These are phyloP conservation scores for Scorias spongiosa DNA, from an alignment of 2,329 filamentous ascomycete genomes.

Conservation along the genomic window DNA sequence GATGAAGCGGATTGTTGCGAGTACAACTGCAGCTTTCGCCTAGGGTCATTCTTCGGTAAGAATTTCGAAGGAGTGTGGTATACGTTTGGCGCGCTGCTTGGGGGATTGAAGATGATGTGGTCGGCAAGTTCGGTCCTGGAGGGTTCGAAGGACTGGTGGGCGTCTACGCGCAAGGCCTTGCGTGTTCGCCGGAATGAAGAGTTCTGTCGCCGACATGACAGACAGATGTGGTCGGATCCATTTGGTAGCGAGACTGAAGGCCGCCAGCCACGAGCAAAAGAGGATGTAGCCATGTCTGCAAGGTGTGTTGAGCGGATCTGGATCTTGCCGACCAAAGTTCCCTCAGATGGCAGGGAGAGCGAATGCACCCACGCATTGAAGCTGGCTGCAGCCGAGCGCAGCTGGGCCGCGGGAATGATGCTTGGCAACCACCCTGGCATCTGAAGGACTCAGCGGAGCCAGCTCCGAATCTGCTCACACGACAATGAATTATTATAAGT, in stretches of 20 bases:
- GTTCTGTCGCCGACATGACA: slow-evolving; percentile 24
- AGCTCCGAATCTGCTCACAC: no score
- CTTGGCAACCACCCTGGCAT: not conserved
- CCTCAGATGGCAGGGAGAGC: no score
- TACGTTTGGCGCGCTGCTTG: slow-evolving; percentile 45
- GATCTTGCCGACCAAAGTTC: no score
- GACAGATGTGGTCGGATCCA: slow-evolving; percentile 13
- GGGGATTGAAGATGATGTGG: slow-evolving; percentile 52
- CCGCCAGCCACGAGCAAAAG: slow-evolving; percentile 3
- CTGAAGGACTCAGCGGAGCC: no score
- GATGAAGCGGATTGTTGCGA: not conserved
- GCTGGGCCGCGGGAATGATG: not conserved
- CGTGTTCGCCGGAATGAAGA: slow-evolving; percentile 31
- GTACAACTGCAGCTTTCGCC: slow-evolving; percentile 29
- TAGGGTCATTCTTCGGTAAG: slow-evolving; percentile 42
- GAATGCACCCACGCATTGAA: not conserved
- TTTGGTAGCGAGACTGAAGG: slow-evolving; percentile 10
- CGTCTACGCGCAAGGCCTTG: slow-evolving; percentile 30
- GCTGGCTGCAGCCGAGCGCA: not conserved
- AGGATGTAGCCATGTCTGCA: not conserved
- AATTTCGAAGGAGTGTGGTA: slow-evolving; percentile 52
- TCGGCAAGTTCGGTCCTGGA: slow-evolving; percentile 25
- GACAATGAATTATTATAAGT: no score
- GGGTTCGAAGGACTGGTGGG: slow-evolving; percentile 27
- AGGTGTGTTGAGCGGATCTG: no score